A percentile compares a stretch with the other conserved stretches of the same genome.
Conservation (phyloP, 805 yeast species). For the Myxozyma geophila region DNA sequence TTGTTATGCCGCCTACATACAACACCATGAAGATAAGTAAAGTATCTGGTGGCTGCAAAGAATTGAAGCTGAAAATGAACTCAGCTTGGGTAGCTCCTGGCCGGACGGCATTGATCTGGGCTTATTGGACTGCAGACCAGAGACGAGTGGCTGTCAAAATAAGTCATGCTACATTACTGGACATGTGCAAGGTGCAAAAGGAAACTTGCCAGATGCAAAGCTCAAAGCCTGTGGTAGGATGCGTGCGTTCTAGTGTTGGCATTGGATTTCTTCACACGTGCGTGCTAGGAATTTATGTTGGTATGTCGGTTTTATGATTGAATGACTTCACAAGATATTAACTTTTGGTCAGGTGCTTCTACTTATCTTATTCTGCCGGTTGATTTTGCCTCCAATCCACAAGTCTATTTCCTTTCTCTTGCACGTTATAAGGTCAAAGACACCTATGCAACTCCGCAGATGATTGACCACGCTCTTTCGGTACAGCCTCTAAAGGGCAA, state of each 20-base stretch:
- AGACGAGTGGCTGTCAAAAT: conserved; percentile 59
- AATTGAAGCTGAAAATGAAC: conserved; percentile 37
- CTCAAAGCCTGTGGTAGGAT: conserved; percentile 74
- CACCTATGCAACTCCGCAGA: conserved; percentile 79
- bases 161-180: conserved; percentile 67
- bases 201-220: conserved; percentile 87
- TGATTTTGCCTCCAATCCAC: conserved; percentile 76
- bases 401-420: conserved; percentile 67
- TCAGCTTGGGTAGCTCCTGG: conserved; percentile 46
- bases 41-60: conserved; percentile 40
- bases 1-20: conserved; percentile 57
- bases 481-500: conserved; percentile 64
- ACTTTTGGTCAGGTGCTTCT: conserved; percentile 62
- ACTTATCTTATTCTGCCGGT: conserved; percentile 80
- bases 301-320: conserved; percentile 9
- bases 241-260: conserved; percentile 83
- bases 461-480: conserved; percentile 74
- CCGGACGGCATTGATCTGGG: conserved; percentile 64
- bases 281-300: conserved; percentile 75
- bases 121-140: conserved; percentile 74
- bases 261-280: conserved; percentile 88
- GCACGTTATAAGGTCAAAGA: conserved; percentile 83
- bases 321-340: neutral
- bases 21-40: conserved; percentile 66
- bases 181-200: conserved; percentile 84